phyloP scores from a whole-genome alignment of 2,329 filamentous ascomycete genomes.

The Polychaeton citri region DNA sequence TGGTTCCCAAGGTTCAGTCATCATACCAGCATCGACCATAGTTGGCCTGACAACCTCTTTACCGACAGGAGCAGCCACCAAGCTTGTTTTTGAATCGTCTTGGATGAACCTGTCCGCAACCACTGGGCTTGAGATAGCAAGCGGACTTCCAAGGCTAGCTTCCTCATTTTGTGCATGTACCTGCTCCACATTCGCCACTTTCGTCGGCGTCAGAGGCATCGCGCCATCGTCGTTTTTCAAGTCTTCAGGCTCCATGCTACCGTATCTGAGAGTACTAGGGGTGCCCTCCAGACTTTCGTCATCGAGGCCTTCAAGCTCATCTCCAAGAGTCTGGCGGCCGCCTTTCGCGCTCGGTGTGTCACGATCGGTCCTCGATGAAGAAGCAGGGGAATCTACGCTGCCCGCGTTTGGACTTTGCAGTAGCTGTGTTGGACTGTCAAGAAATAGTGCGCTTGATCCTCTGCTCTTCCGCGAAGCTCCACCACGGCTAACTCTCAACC shows the following conservation, averaged over 20 bases:
- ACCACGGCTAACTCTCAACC: conserved; percentile 55
- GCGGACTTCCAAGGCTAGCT: not conserved
- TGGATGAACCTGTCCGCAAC: not conserved
- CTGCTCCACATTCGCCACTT: not conserved
- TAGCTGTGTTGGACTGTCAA: not conserved
- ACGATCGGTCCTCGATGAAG: conserved; percentile 33
- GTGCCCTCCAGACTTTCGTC: conserved; percentile 48
- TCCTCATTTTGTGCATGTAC: not conserved
- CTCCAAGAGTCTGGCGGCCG: conserved; percentile 62
- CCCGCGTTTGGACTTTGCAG: not conserved
- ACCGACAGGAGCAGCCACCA: conserved; percentile 5
- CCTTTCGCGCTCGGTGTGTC: conserved; percentile 36
- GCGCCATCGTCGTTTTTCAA: conserved; percentile 45
- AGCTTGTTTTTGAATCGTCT: conserved; percentile 3
- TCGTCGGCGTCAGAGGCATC: conserved; percentile 6
- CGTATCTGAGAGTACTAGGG: conserved; percentile 14
- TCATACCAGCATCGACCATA: conserved; percentile 49
- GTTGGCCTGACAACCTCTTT: conserved; percentile 7
- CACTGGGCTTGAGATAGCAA: not conserved
- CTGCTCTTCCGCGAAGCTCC: conserved; percentile 20
- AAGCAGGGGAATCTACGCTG: conserved; percentile 26
- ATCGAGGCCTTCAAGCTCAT: conserved; percentile 72
- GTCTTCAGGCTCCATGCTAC: conserved; percentile 66
- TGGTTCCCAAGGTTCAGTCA: conserved; percentile 47
- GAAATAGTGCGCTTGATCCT: conserved; percentile 22